phyloP scores from a whole-genome alignment of 345 rosid genomes.

The Orychophragmus violaceus region DNA sequence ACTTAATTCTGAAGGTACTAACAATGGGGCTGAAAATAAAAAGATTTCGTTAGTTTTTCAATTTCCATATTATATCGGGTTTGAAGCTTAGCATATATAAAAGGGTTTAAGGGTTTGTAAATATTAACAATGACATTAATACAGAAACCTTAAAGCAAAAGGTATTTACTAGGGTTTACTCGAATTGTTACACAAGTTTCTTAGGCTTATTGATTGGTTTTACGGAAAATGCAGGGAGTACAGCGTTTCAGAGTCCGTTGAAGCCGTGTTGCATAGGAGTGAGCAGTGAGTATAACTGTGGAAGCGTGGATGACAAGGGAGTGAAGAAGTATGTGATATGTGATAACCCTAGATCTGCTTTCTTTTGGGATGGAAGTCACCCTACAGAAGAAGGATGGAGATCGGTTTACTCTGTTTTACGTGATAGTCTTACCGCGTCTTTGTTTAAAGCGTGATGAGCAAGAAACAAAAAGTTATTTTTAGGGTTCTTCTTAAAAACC shows the following conservation, averaged over 20 bases:
- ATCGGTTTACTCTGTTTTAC: conserved; percentile 38
- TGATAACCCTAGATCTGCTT: conserved; percentile 36
- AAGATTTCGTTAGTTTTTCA: too few relatives aligned
- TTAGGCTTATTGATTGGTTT: not conserved
- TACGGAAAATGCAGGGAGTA: conserved; percentile 24
- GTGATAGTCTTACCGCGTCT: conserved; percentile 27
- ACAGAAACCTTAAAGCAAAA: too few relatives aligned
- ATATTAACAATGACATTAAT: too few relatives aligned
- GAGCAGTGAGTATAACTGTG: conserved; percentile 35
- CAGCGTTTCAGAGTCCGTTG: conserved; percentile 44
- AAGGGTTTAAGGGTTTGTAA: too few relatives aligned
- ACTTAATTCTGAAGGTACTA: too few relatives aligned
- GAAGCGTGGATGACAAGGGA: conserved; percentile 40
- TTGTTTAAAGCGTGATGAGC: conserved; percentile 19
- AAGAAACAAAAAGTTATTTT: not conserved
- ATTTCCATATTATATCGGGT: too few relatives aligned
- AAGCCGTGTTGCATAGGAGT: conserved; percentile 53
- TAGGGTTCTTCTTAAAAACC: conserved; percentile 9
- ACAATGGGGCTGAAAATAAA: too few relatives aligned
- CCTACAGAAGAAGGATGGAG: conserved; percentile 61
- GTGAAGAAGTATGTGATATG: conserved; percentile 42
- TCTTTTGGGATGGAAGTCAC: conserved; percentile 58
- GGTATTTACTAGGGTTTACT: too few relatives aligned
- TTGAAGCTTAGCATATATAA: too few relatives aligned
- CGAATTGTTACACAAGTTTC: too few relatives aligned